Base-by-base conservation (phyloP, 225 moss, liverwort and hornwort species). In the Neckera pumila region DNA sequence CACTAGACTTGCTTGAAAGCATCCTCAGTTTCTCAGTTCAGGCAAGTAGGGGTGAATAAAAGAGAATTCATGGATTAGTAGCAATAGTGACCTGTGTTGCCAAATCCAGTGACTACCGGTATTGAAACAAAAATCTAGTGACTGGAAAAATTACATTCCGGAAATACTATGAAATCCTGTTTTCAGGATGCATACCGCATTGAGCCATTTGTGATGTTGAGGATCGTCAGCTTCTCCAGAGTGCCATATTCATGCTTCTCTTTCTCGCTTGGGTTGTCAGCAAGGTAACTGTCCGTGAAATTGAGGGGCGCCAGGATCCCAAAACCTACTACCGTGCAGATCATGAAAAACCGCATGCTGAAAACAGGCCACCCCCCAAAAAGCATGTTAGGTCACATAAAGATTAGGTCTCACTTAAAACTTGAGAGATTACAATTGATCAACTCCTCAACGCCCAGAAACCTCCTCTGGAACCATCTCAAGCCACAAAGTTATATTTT, bases 141-240 rank as follows among this genome's bases (percentile, higher is more conserved):
- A 59, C 49, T 27, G 12, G 33, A 53, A 14, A 13, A 72, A 62
- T 59, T 47, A 21, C 14, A 67, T 27, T 18, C 27, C 30, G 23
- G 34, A 78, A 57, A 67, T 1, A 57, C 12, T 38, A 81, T 11
- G 64, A 82, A 64, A 57, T 56, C 6, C 12, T 64, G 28, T 21
- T 87, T 49, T n/a, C 38, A 40, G 59, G 33, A 62, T 86, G 40
- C 85, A 43, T 91, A 93, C 94, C 94, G 90, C 83, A 89, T 87
- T 21, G 93, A 93, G 82, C 93, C 93, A 8, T 25, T 56, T 51
- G 93, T 91, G 72, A 93, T 90, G 88, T 93, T 93, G 83, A 90
- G 93, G 82, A 93, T 93, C 2, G 93, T 93, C 56, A 93, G 91
- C 87, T 90, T 93, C 57, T 93, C 93, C 54, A 93, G 43, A 57